Evolutionary conservation across 176 grass and related monocot species (phyloP).

Genomic region (Tillandsia fasciculata): DNA sequence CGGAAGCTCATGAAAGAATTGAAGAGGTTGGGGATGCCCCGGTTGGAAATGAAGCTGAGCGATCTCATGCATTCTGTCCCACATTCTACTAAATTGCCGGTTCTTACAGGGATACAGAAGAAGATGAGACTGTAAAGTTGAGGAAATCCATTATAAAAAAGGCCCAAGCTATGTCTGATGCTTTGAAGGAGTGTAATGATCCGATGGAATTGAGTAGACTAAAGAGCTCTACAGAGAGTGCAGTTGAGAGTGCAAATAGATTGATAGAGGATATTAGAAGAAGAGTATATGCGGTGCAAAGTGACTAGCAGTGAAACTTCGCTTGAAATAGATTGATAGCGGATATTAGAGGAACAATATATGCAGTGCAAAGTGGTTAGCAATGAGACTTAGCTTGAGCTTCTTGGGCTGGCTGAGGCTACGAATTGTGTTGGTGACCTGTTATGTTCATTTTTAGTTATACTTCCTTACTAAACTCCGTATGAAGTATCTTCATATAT

Average conservation of each 20-base stretch:
- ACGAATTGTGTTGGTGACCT: too few relatives aligned
- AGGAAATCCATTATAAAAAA: constrained; percentile 58
- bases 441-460: too few relatives aligned
- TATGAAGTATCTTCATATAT: too few relatives aligned
- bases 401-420: too few relatives aligned
- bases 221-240: constrained; percentile 41
- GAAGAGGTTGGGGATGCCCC: constrained; percentile 35
- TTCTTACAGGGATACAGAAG: constrained; percentile 49
- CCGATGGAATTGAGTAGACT: constrained; percentile 16
- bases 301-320: neutral
- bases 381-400: neutral
- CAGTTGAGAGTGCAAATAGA: constrained; percentile 43
- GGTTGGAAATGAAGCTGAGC: constrained; percentile 36
- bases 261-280: constrained; percentile 52
- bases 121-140: constrained; percentile 26
- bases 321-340: too few relatives aligned
- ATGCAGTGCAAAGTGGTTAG: neutral
- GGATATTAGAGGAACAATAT: too few relatives aligned
- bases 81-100: constrained; percentile 70
- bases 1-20: constrained; percentile 62
- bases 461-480: too few relatives aligned
- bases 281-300: constrained; percentile 27
- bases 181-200: constrained; percentile 52
- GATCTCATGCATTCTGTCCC: constrained; percentile 54
- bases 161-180: constrained; percentile 47